Base-by-base conservation (phyloP, 2,329 filamentous ascomycete species). In the Dryadomyces quercivorus region DNA sequence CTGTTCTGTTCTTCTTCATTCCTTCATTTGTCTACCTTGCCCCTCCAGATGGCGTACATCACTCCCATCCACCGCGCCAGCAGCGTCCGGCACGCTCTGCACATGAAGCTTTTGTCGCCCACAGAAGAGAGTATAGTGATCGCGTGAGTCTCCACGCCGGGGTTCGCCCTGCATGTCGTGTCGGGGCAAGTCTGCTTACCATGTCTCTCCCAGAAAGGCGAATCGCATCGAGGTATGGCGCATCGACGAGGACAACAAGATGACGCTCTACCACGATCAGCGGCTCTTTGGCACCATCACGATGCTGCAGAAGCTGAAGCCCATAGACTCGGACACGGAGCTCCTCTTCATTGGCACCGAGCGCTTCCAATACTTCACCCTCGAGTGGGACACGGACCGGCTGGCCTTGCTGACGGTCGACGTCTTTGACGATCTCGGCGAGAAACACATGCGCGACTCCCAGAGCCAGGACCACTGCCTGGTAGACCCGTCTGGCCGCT, bases 41-140 rank as follows among this genome's bases (percentile, higher is more conserved):
- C n/a, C n/a, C n/a, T n/a, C n/a, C n/a, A n/a, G 26, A 98, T 98
- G 93, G 87, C 93, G 52, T 98, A 97, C 69, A 75, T 98, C 64
- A 90, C 89, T 58, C 91, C 93, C 43, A 93, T 98, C 55, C 93
- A 98, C 69, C 80, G 84, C 63, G 86, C 93, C 22, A 96, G 88
- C 67, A 95, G 89, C 72, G 84, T 96, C 59, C 84, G 91, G 54
- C 87, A 95, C 78, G 92, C 91, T 15, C 69, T 97, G 60, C 88
- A 85, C 65, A 77, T 92, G 57, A 83, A 82, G 62, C 84, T 97
- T 62, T 74, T 95, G 52, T 78, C 80, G 46, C 72, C 81, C 5
- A 81, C 87, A 51, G 81, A 90, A 58, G 86, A 95, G 63, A 90
- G 88, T 62, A 75, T 98, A 59, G 82, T 96, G 53, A 76, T 96